These are phyloP conservation scores for Podospora anserina DNA, from an alignment of 495 filamentous ascomycete species.

Conservation along the genomic window DNA sequence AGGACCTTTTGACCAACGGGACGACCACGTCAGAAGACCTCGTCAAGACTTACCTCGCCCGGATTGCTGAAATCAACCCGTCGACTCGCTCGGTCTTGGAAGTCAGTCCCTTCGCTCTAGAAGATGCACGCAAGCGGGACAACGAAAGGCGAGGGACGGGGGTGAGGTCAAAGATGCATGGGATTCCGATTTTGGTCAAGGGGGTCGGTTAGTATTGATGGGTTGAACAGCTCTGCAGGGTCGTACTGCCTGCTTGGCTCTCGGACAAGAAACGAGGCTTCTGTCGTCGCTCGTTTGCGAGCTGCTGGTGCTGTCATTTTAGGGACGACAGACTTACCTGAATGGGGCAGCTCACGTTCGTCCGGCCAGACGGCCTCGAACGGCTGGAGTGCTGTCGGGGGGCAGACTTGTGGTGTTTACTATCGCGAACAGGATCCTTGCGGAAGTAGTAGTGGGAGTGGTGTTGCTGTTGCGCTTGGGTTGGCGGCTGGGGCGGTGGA, in stretches of 20 bases:
- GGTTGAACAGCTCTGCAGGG: not conserved
- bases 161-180: not conserved
- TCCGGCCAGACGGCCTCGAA: not conserved
- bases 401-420: not conserved
- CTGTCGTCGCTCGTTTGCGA: not conserved
- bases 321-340: not conserved
- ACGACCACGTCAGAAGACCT: not conserved
- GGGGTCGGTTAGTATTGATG: not conserved
- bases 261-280: not conserved
- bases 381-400: not conserved
- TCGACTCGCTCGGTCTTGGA: not conserved
- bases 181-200: not conserved
- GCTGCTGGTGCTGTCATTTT: not conserved
- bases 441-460: not conserved
- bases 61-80: not conserved
- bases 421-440: not conserved
- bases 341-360: not conserved
- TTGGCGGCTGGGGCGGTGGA: not conserved
- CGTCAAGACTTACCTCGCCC: not conserved
- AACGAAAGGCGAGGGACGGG: not conserved
- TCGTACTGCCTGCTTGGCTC: not conserved
- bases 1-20: not conserved
- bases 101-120: not conserved
- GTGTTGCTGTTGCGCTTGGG: not conserved
- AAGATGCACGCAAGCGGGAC: not conserved